A percentile compares a stretch with the other conserved stretches of the same genome.
phyloP scores from a whole-genome alignment of 1,284 basidiomycete species.

The Cystobasidium slooffiae region DNA sequence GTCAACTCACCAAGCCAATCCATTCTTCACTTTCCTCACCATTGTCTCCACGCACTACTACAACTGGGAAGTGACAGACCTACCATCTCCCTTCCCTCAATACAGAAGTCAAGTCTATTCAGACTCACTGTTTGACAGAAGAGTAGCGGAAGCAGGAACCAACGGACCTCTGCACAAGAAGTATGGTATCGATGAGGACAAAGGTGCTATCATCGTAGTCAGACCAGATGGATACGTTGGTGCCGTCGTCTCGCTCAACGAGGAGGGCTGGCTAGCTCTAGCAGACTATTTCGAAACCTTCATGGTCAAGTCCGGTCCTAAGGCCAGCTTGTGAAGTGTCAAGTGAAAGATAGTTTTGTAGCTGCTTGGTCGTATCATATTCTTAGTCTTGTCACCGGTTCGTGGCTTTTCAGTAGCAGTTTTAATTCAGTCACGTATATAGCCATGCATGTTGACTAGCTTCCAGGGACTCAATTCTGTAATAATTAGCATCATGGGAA shows the following conservation, averaged over 20 bases:
- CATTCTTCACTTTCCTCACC: slow-evolving; percentile 50
- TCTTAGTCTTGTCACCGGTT: too few species aligned
- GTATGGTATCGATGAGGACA: slow-evolving; percentile 51
- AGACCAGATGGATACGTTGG: slow-evolving; percentile 55
- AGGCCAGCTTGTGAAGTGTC: slow-evolving; percentile 35
- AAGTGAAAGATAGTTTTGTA: not conserved
- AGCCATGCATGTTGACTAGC: too few species aligned
- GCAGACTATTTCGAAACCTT: slow-evolving; percentile 53
- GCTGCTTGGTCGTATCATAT: too few species aligned
- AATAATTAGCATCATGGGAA: too few species aligned
- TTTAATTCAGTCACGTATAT: too few species aligned
- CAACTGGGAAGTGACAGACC: slow-evolving; percentile 53
- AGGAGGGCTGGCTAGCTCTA: slow-evolving; percentile 50
- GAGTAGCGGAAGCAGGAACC: slow-evolving; percentile 45
- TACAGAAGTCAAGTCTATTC: slow-evolving; percentile 51
- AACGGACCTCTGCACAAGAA: slow-evolving; percentile 51
- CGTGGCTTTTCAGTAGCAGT: too few species aligned
- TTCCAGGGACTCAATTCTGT: too few species aligned
- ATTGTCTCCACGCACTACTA: slow-evolving; percentile 51
- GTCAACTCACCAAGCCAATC: slow-evolving; percentile 45
- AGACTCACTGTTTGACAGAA: slow-evolving; percentile 51
- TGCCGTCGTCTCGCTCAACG: slow-evolving; percentile 46
- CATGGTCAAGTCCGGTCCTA: slow-evolving; percentile 33
- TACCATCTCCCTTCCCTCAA: slow-evolving; percentile 47
- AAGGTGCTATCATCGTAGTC: slow-evolving; percentile 53